Evolutionary conservation across 768 basidiomycete species (phyloP).

Genomic region (Mycena olivaceomarginata): DNA sequence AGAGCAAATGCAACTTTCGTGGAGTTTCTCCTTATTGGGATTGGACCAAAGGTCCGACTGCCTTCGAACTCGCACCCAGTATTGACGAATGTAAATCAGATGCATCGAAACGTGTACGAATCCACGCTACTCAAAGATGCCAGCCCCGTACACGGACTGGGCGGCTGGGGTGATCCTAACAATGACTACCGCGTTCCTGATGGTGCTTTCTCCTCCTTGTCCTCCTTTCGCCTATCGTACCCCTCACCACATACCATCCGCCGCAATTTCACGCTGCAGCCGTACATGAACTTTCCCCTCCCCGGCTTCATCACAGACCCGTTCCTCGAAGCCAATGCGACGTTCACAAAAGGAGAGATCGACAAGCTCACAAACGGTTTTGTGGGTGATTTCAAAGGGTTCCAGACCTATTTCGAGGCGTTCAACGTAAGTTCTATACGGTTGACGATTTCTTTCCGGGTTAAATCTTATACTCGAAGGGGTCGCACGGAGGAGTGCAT

Average conservation of each 20-base stretch:
- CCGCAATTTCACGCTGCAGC: slow-evolving; percentile 57
- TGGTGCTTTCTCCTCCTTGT: slow-evolving; percentile 52
- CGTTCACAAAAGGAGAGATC: slow-evolving; percentile 50
- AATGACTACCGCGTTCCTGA: slow-evolving; percentile 47
- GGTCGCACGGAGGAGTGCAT: slow-evolving; percentile 55
- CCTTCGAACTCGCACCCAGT: slow-evolving; percentile 14
- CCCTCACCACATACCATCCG: slow-evolving; percentile 57
- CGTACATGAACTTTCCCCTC: slow-evolving; percentile 44
- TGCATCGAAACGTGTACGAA: slow-evolving; percentile 36
- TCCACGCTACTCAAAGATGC: slow-evolving; percentile 45
- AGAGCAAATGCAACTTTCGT: slow-evolving; percentile 22
- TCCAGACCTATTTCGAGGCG: slow-evolving; percentile 55
- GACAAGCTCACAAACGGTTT: slow-evolving; percentile 51
- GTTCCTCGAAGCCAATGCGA: slow-evolving; percentile 47
- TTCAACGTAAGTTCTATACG: slow-evolving; percentile 45
- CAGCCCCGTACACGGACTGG: slow-evolving; percentile 41
- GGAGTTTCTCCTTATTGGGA: slow-evolving; percentile 37
- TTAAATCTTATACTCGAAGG: slow-evolving; percentile 43
- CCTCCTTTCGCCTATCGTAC: slow-evolving; percentile 49
- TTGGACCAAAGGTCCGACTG: neutral
- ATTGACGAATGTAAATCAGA: neutral
- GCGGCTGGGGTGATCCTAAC: slow-evolving; percentile 47
- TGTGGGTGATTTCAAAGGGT: slow-evolving; percentile 54
- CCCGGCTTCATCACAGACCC: slow-evolving; percentile 40
- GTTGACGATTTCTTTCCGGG: too few species aligned